phyloP scores from a whole-genome alignment of 179 eudicot species.

The Beta lomatogona region DNA sequence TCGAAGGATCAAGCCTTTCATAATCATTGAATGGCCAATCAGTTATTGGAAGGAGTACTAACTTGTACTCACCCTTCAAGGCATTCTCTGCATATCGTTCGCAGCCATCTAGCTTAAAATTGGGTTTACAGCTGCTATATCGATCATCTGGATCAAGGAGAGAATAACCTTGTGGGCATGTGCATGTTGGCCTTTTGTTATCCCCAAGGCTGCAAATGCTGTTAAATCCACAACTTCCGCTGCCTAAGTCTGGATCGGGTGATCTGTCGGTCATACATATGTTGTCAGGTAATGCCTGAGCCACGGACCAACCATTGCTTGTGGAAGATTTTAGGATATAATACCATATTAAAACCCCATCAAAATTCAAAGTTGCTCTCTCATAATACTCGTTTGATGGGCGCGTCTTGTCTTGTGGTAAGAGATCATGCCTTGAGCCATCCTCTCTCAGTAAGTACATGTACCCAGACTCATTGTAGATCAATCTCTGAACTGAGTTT shows the following conservation, averaged over 20 bases:
- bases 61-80: neutral
- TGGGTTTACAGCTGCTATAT: slow-evolving; percentile 36
- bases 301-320: slow-evolving; percentile 11
- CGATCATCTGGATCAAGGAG: slow-evolving; percentile 34
- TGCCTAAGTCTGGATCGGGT: slow-evolving; percentile 6
- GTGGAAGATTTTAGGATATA: slow-evolving; percentile 15
- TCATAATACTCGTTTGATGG: slow-evolving; percentile 19
- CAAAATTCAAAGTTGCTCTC: slow-evolving; percentile 30
- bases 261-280: slow-evolving; percentile 20
- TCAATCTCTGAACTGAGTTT: neutral
- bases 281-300: slow-evolving; percentile 17
- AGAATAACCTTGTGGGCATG: slow-evolving; percentile 36
- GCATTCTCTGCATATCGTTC: slow-evolving; percentile 10
- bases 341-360: slow-evolving; percentile 30
- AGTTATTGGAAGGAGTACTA: neutral
- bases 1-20: neutral
- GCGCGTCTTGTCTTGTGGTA: neutral
- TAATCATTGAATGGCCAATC: neutral
- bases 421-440: slow-evolving; percentile 5
- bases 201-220: slow-evolving; percentile 34
- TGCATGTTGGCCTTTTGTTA: slow-evolving; percentile 30
- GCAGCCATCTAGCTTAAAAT: slow-evolving; percentile 16
- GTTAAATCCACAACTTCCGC: slow-evolving; percentile 42
- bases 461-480: slow-evolving; percentile 18
- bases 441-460: slow-evolving; percentile 20